Evolutionary conservation across 1,284 basidiomycete species (phyloP), one percentile per base, ranked within the genome.

Genomic region (Mycosarcoma mackinlayi): DNA sequence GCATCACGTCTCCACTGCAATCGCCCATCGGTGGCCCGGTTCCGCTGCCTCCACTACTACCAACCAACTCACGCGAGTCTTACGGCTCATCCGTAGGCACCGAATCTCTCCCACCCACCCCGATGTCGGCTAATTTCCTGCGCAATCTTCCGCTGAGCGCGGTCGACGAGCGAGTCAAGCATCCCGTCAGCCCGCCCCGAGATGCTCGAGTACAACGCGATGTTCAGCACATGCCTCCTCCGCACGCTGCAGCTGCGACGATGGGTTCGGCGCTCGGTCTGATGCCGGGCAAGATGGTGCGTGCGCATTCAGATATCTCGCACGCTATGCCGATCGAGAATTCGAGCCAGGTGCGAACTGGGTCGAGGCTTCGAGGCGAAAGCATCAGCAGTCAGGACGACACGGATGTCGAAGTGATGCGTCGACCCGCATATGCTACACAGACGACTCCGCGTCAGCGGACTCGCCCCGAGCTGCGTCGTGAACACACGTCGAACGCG

Each of bases 31-130:
- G 40, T 4, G 62, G 62, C 4, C 31, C 30, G 14, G 42, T 46
- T 0, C 50, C 55, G n/a, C 63, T 57, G 19, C 63, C 63, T 1
- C 59, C 63, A 9, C 35, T 62, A 40, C 52, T 67, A 14, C 44
- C 56, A 6, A 52, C 56, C 2, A 48, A 59, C 1, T 68, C 65
- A 16, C 64, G 65, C 21, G 70, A 56, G 16, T 68, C 64, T n/a
- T 73, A 35, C 37, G 64, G 64, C 16, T 58, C 51, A 13, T 63
- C 59, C 5, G 50, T 56, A 3, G 57, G 53, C 14, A 57, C 53
- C 30, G 63, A 72, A 28, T 67, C 63, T 21, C 49, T 64, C 14
- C 70, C 70, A 1, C 60, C 56, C 4, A 73, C 70, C 1, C 70
- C 70, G 13, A 31, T 49, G 18, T 73, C 70, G 19, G 61, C 60